Evolutionary conservation across 176 grass and related monocot species (phyloP), one percentile per base, ranked within the genome.

Genomic region (Phragmites australis): DNA sequence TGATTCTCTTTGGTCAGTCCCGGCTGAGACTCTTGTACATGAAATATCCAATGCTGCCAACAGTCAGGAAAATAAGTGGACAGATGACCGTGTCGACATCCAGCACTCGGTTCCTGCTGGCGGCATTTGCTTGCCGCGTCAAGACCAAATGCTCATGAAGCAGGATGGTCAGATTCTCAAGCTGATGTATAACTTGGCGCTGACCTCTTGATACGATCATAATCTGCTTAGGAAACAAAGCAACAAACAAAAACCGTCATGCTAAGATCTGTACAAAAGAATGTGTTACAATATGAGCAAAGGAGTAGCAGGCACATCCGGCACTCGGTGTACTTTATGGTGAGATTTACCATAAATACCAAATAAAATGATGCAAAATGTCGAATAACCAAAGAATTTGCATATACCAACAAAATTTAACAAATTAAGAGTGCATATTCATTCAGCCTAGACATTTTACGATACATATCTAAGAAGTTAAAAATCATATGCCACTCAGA

Each of bases 171-270:
- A 99, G 69, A 40, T 94, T 99, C 70, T 99, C 96, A 2, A 99
- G 61, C 83, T 99, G 96, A 67, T 95, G 92, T 81, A 89, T 91
- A 29, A 93, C 82, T 74, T 99, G 96, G 15, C 92, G 88, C 67
- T 99, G 96, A 31, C 96, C 90, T 82, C 88, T 88, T 54, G 90
- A 84, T 74, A 95, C 86, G 67, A 78, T 77, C 75, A 80, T 78
- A 44, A 99, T 78, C 96, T 99, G 87, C 34, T 17, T 34, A 79
- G 4, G 25, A 68, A 77, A 93, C 14, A 69, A 86, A 81, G 44
- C 60, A 68, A 60, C 75, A 64, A 67, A 42, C 43, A 31, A 26
- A 48, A 58, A 65, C 60, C 41, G 58, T 22, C 32, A 83, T 48
- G 14, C 9, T 30, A 42, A 68, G 12, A 51, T 60, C 56, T 82